Evolutionary conservation across 2,329 filamentous ascomycete species (phyloP).

Genomic region (Ophiosphaerella korrae): DNA sequence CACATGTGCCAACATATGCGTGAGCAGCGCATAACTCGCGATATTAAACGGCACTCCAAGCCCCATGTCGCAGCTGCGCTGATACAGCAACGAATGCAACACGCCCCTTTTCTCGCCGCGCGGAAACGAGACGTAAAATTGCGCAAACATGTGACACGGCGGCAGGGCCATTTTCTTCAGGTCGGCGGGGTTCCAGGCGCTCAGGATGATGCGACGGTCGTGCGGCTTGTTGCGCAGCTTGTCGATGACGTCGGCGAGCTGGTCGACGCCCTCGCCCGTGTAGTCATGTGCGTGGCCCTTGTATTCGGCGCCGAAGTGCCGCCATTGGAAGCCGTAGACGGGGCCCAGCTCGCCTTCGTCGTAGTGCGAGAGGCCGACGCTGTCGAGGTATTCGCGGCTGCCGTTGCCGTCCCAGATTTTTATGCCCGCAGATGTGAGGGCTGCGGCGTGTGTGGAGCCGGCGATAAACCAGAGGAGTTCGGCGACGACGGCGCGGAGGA

Average conservation of each 20-base stretch:
- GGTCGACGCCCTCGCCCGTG: slow-evolving; percentile 85
- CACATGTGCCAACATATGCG: slow-evolving; percentile 91
- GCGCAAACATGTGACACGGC: slow-evolving; percentile 96
- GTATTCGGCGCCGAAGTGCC: slow-evolving; percentile 94
- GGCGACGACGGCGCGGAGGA: slow-evolving; percentile 83
- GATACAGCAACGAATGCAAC: slow-evolving; percentile 88
- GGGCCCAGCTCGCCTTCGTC: slow-evolving; percentile 89
- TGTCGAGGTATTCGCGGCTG: slow-evolving; percentile 86
- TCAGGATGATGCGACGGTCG: slow-evolving; percentile 87
- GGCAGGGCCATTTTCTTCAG: slow-evolving; percentile 87
- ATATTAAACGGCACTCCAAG: slow-evolving; percentile 98
- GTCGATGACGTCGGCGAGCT: slow-evolving; percentile 85
- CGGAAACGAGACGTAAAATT: slow-evolving; percentile 88
- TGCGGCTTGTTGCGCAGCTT: slow-evolving; percentile 85
- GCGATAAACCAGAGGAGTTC: slow-evolving; percentile 97
- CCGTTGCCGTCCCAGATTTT: slow-evolving; percentile 99
- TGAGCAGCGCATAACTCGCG: slow-evolving; percentile 88
- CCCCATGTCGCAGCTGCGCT: slow-evolving; percentile 95
- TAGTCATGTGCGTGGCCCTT: slow-evolving; percentile 73
- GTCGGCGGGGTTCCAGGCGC: slow-evolving; percentile 92
- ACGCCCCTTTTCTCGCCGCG: slow-evolving; percentile 58
- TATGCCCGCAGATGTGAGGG: slow-evolving; percentile 78
- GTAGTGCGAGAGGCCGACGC: slow-evolving; percentile 78
- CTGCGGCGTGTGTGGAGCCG: slow-evolving; percentile 77
- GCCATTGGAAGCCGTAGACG: slow-evolving; percentile 98